Conservation (phyloP, 2,329 filamentous ascomycete species). For the Penicillium palitans region DNA sequence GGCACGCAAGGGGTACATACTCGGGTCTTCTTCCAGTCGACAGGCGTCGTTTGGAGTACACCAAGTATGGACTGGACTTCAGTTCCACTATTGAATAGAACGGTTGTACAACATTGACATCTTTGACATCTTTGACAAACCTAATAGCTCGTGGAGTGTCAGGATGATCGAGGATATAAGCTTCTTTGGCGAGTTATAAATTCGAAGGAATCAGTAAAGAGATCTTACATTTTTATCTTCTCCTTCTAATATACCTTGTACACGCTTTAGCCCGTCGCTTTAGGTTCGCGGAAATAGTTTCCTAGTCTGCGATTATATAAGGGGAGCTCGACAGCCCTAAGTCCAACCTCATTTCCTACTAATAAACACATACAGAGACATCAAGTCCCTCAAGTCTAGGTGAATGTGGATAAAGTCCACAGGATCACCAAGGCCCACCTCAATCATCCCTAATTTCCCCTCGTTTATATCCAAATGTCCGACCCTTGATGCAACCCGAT, state of each 20-base stretch:
- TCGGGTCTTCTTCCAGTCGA: neutral
- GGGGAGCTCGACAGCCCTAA: too few species aligned
- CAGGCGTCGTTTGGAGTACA: neutral
- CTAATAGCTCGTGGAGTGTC: neutral
- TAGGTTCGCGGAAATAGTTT: neutral
- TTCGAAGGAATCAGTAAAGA: neutral
- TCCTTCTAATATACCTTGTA: neutral
- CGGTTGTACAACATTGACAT: neutral
- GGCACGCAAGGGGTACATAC: slow-evolving; percentile 24
- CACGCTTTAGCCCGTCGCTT: too few species aligned
- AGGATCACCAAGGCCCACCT: too few species aligned
- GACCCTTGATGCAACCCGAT: neutral
- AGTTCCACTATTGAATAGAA: neutral
- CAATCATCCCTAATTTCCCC: neutral
- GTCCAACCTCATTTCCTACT: too few species aligned
- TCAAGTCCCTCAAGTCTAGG: too few species aligned
- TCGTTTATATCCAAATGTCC: neutral
- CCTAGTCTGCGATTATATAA: too few species aligned
- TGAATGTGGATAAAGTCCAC: too few species aligned
- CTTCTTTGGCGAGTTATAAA: neutral
- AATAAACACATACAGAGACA: too few species aligned
- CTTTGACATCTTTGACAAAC: neutral
- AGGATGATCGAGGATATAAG: neutral
- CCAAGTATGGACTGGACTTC: neutral
- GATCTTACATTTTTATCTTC: neutral